A percentile compares a stretch with the other conserved stretches of the same genome.
These are phyloP conservation scores for Ceratocystis variospora DNA, from an alignment of 2,329 filamentous ascomycete species.

Conservation along the genomic window DNA sequence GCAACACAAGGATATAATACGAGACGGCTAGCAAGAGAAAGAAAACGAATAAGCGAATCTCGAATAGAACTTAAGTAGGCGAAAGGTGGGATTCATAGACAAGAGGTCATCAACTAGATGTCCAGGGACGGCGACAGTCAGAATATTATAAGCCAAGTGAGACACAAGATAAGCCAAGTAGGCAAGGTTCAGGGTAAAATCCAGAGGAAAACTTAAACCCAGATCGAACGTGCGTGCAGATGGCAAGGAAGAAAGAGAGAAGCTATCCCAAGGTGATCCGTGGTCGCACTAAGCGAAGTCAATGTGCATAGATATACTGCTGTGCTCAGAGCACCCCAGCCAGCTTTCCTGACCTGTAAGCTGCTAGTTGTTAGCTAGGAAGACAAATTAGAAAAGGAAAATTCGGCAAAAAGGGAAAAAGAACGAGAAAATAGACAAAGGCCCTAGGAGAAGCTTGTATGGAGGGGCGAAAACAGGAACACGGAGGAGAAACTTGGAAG, in stretches of 20 bases:
- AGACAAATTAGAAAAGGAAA: not conserved
- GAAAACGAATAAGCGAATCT: not conserved
- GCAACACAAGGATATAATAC: not conserved
- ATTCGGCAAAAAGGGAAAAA: not conserved
- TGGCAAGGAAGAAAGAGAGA: conserved; percentile 3
- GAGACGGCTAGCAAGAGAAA: not conserved
- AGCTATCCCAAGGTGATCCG: conserved; percentile 2
- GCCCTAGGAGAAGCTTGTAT: not conserved
- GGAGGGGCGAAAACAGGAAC: not conserved
- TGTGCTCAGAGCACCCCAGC: not conserved
- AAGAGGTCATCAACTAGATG: not conserved
- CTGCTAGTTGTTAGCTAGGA: not conserved
- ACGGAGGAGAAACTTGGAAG: not conserved
- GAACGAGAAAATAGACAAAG: not conserved
- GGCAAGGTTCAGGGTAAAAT: not conserved
- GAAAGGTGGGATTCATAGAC: not conserved
- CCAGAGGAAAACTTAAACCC: conserved; percentile 1
- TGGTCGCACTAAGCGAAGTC: conserved; percentile 4
- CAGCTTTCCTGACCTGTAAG: not conserved
- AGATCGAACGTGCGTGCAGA: conserved; percentile 4
- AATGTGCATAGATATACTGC: not conserved
- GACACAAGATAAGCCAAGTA: not conserved
- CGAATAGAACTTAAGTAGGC: not conserved
- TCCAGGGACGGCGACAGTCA: not conserved
- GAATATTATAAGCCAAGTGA: conserved; percentile 2